Evolutionary conservation across 1,284 basidiomycete genomes (phyloP).

Genomic region (Xanthoconium separans): DNA sequence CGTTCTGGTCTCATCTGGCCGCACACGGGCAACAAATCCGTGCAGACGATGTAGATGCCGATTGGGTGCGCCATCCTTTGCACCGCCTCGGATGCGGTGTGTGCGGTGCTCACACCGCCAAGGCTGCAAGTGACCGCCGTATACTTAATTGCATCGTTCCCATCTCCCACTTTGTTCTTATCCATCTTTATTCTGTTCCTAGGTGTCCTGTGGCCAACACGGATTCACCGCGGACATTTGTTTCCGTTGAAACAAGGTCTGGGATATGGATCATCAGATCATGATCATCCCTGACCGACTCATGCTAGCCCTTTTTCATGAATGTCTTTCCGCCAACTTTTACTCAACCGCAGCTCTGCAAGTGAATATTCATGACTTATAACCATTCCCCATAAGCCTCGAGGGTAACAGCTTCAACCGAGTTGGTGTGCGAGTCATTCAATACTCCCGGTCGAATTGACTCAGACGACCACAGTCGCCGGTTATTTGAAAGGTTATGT

Average conservation of each 20-base stretch:
- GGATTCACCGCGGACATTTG: not conserved
- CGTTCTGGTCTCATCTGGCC: not conserved
- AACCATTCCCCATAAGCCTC: not conserved
- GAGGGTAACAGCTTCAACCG: not conserved
- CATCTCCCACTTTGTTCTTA: not conserved
- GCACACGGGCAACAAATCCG: not conserved
- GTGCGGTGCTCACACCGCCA: not conserved
- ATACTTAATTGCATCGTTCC: not conserved
- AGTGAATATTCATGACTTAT: not conserved
- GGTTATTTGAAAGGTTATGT: constrained; percentile 87
- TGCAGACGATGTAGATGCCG: not conserved
- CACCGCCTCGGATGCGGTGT: constrained; percentile 7
- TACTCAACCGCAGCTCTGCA: not conserved
- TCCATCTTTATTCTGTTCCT: not conserved
- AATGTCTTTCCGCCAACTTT: not conserved
- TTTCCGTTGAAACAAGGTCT: not conserved
- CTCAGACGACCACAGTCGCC: constrained; percentile 44
- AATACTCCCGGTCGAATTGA: not conserved
- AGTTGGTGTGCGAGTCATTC: not conserved
- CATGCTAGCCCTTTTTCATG: not conserved
- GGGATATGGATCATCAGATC: not conserved
- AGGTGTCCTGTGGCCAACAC: not conserved
- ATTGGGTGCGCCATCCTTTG: not conserved
- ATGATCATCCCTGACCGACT: not conserved
- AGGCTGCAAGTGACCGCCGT: not conserved